Conservation (phyloP, 164 flowering plant genomes). For the Vitis labrusca region DNA sequence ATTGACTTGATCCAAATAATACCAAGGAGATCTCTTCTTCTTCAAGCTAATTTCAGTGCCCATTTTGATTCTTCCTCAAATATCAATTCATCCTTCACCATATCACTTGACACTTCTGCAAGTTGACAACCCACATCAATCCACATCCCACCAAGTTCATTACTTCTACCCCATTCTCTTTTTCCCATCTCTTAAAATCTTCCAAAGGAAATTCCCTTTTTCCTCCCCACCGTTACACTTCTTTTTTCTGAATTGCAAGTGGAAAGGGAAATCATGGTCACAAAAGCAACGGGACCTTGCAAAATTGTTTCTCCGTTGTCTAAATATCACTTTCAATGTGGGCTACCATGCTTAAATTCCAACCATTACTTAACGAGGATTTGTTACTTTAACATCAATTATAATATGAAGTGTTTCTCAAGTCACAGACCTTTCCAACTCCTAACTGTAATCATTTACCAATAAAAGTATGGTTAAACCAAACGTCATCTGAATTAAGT, state of each 20-base stretch:
- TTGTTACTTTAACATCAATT: constrained; percentile 9
- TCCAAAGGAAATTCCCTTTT: background rate
- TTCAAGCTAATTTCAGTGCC: constrained; percentile 6
- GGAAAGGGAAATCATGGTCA: background rate
- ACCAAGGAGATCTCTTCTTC: constrained; percentile 3
- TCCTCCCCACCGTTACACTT: background rate
- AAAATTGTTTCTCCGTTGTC: background rate
- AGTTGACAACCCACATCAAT: background rate
- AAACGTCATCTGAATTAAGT: constrained; percentile 2
- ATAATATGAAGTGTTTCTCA: constrained; percentile 9
- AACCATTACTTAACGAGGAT: constrained; percentile 3
- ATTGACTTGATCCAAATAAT: constrained; percentile 6
- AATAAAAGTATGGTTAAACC: constrained; percentile 4
- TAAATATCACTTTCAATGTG: constrained; percentile 6
- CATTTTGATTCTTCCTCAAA: background rate
- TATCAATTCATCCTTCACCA: background rate
- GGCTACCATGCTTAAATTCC: constrained; percentile 7
- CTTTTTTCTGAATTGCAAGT: background rate
- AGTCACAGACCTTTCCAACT: constrained; percentile 11
- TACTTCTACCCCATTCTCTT: background rate
- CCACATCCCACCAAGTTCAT: constrained; percentile 4
- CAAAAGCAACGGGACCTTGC: background rate
- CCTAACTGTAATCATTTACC: constrained; percentile 8
- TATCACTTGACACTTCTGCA: too few species aligned
- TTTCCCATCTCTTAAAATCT: background rate